These are phyloP conservation scores for Aspergillus udagawae DNA, from an alignment of 2,329 filamentous ascomycete species.

Conservation along the genomic window DNA sequence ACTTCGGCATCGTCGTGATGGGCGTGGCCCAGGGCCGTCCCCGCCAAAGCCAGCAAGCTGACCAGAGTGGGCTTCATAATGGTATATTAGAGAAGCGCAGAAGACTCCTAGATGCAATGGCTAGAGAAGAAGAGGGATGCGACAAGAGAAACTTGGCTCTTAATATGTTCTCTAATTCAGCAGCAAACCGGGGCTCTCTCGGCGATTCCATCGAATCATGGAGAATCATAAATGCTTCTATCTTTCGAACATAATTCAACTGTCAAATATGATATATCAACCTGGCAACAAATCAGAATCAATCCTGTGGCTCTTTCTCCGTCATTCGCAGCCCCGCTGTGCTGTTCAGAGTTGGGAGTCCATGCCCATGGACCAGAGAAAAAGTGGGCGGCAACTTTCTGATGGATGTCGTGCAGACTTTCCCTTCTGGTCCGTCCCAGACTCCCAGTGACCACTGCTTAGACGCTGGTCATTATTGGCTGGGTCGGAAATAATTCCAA, in stretches of 20 bases:
- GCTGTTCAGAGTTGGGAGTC: neutral
- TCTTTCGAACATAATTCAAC: neutral
- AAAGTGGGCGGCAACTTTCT: neutral
- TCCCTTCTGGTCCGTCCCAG: constrained; percentile 28
- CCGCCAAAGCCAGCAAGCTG: constrained; percentile 30
- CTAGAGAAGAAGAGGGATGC: neutral
- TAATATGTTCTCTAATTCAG: neutral
- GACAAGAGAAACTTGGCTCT: neutral
- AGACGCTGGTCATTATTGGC: neutral
- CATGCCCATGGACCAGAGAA: neutral
- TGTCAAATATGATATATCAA: neutral
- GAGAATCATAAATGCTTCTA: neutral
- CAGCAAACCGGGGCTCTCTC: neutral
- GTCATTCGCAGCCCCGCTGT: neutral
- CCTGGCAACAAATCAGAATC: neutral
- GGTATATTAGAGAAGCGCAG: neutral
- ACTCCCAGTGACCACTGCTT: neutral
- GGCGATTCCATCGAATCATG: neutral
- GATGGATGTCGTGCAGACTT: constrained; percentile 32
- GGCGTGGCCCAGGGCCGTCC: constrained; percentile 31
- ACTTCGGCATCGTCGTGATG: constrained; percentile 41
- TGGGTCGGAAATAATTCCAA: neutral
- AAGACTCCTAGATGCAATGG: neutral
- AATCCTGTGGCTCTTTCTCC: neutral
- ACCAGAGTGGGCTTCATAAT: constrained; percentile 29